Evolutionary conservation across 352 stramenopile genomes (phyloP), one percentile per base, ranked within the genome.

Genomic region (Thalassiosira tumida): DNA sequence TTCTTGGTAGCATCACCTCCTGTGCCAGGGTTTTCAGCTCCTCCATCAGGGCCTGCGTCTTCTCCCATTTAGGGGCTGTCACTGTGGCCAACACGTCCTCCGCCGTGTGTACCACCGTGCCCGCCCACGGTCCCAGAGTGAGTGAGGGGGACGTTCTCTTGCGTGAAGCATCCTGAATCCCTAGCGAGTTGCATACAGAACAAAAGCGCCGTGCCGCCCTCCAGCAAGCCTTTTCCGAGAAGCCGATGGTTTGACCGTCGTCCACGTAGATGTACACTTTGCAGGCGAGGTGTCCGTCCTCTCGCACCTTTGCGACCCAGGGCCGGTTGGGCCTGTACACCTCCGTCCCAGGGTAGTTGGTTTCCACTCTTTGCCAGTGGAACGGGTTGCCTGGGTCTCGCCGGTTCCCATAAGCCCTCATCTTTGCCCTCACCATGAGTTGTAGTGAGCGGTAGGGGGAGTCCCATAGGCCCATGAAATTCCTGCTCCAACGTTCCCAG

Each of bases 91-190:
- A 24, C 17, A 51, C 77, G 26, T 47, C 59, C 1, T 88, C 43
- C n/a, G 13, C 73, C 0, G 87, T 90, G n/a, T 82, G 64, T 0
- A 88, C 24, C 24, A 94, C 47, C 33, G 74, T 74, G 1, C 93
- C 93, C 35, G 93, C 85, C 87, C 87, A 96, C 26, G 93, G 85
- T 33, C 87, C 83, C 17, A 89, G 90, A 29, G 29, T 81, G 21
- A 78, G n/a, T 38, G 62, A 86, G 0, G 54, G 40, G 4, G 13
- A 3, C 29, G 88, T 85, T 6, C 79, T 1, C 47, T 96, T 96
- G 29, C 93, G 29, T 29, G 87, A 62, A 21, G 93, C 93, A 43
- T 96, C 93, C 50, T 95, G 90, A 6, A 94, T 54, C n/a, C 92
- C 89, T 17, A 92, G 64, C 7, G 21, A 84, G 21, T 54, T 84